phyloP scores from a whole-genome alignment of 2,329 filamentous ascomycete genomes.

The Diaporthe vexans region DNA sequence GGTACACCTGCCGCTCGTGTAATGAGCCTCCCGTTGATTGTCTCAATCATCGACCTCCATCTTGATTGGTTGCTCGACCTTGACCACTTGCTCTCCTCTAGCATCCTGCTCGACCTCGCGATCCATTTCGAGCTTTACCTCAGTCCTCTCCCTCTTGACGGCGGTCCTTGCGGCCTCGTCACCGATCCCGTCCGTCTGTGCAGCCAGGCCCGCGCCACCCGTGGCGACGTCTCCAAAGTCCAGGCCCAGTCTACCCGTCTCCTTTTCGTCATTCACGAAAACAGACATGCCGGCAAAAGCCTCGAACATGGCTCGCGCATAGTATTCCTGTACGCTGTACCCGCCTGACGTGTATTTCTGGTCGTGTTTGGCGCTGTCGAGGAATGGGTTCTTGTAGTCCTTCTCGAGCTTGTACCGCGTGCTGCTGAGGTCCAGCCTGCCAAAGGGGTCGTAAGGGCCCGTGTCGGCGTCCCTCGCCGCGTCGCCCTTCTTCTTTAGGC shows the following conservation, averaged over 20 bases:
- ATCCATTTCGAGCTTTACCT: constrained; percentile 63
- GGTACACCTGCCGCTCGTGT: constrained; percentile 4
- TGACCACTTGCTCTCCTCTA: constrained; percentile 52
- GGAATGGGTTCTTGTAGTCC: constrained; percentile 81
- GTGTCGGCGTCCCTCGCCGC: constrained; percentile 61
- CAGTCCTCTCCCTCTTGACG: constrained; percentile 48
- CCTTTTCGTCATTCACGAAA: constrained; percentile 85
- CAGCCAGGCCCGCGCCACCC: constrained; percentile 50
- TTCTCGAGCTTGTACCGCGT: constrained; percentile 79
- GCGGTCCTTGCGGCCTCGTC: constrained; percentile 54
- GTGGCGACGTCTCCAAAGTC: constrained; percentile 53
- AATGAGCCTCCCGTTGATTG: constrained; percentile 10
- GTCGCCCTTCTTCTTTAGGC: constrained; percentile 72
- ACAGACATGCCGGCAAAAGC: constrained; percentile 92
- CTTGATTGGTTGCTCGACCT: constrained; percentile 49
- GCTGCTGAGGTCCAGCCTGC: constrained; percentile 77
- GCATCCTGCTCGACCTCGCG: constrained; percentile 61
- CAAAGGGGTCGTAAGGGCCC: constrained; percentile 90
- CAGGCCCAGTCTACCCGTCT: constrained; percentile 52
- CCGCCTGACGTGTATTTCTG: constrained; percentile 80
- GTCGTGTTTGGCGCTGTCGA: constrained; percentile 77
- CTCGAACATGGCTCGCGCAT: constrained; percentile 84
- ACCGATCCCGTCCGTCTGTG: constrained; percentile 39
- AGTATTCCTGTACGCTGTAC: constrained; percentile 87
- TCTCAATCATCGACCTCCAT: constrained; percentile 66